phyloP scores from a whole-genome alignment of 2,329 filamentous ascomycete genomes.

The Cadophora sp. region DNA sequence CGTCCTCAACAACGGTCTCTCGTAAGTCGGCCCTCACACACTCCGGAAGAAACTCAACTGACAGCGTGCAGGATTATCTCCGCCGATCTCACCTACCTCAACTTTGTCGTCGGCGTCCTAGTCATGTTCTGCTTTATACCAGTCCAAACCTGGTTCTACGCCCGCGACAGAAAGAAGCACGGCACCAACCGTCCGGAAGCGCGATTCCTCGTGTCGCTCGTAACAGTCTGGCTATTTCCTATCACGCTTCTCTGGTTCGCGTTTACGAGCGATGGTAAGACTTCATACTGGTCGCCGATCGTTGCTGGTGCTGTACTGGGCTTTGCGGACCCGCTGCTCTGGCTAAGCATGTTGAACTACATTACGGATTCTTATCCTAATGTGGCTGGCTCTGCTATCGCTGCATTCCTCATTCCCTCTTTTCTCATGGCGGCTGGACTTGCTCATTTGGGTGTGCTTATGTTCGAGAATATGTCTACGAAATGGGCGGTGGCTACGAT shows the following conservation, averaged over 20 bases:
- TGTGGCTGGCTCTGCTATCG: slow-evolving; percentile 50
- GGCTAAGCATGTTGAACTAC: slow-evolving; percentile 52
- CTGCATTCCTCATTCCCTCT: slow-evolving; percentile 52
- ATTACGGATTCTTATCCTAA: slow-evolving; percentile 51
- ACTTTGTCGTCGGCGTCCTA: slow-evolving; percentile 51
- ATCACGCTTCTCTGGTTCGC: slow-evolving; percentile 52
- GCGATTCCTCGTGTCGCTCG: slow-evolving; percentile 49
- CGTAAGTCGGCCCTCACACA: slow-evolving; percentile 37
- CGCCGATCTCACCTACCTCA: slow-evolving; percentile 51
- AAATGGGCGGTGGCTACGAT: slow-evolving; percentile 51
- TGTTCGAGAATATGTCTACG: slow-evolving; percentile 45
- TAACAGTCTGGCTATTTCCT: slow-evolving; percentile 52
- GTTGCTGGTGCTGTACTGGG: slow-evolving; percentile 49
- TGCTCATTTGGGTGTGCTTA: slow-evolving; percentile 48
- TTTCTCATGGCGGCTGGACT: slow-evolving; percentile 50
- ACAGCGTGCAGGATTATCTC: slow-evolving; percentile 42
- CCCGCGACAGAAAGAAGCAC: slow-evolving; percentile 46
- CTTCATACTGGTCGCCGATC: slow-evolving; percentile 50
- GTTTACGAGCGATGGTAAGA: slow-evolving; percentile 49
- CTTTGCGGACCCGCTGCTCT: slow-evolving; percentile 51
- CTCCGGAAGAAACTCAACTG: slow-evolving; percentile 19
- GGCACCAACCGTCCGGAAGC: slow-evolving; percentile 49
- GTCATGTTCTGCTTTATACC: slow-evolving; percentile 51
- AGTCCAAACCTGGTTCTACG: slow-evolving; percentile 51
- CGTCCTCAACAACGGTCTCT: slow-evolving; percentile 49